These are phyloP conservation scores for Yamadazyma atmosphaerica DNA, from an alignment of 1,139 yeast species.

Conservation along the genomic window DNA sequence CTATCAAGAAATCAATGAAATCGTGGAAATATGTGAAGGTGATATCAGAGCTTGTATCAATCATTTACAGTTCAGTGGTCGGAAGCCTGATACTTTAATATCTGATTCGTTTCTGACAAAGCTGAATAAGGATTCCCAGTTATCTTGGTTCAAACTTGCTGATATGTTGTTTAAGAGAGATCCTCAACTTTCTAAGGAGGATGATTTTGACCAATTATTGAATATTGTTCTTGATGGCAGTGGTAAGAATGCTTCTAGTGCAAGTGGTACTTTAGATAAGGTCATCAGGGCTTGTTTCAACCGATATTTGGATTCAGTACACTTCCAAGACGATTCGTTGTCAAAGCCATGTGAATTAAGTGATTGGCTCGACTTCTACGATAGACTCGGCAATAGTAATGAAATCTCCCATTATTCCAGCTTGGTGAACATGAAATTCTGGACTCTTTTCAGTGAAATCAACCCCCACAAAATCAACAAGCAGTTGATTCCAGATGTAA, in stretches of 20 bases:
- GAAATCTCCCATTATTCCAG: constrained; percentile 59
- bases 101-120: constrained; percentile 6
- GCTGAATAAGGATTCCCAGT: constrained; percentile 49
- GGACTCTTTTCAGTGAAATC: constrained; percentile 65
- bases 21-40: constrained; percentile 74
- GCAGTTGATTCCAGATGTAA: constrained; percentile 36
- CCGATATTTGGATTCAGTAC: constrained; percentile 49
- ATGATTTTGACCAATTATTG: constrained; percentile 45
- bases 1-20: constrained; percentile 41
- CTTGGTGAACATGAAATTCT: constrained; percentile 62
- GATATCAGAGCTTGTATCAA: constrained; percentile 88
- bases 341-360: constrained; percentile 61
- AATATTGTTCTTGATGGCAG: constrained; percentile 34
- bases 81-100: constrained; percentile 14
- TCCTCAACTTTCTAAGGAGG: constrained; percentile 45
- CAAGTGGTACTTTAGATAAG: constrained; percentile 55
- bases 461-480: constrained; percentile 30
- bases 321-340: constrained; percentile 66
- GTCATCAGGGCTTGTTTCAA: constrained; percentile 75
- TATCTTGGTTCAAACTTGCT: constrained; percentile 62
- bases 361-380: constrained; percentile 80
- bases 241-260: constrained; percentile 46
- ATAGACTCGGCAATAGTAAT: constrained; percentile 38
- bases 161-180: constrained; percentile 55
- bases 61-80: constrained; percentile 68